Evolutionary conservation across 2,329 filamentous ascomycete genomes (phyloP).

Genomic region (Grosmannia serpens): DNA sequence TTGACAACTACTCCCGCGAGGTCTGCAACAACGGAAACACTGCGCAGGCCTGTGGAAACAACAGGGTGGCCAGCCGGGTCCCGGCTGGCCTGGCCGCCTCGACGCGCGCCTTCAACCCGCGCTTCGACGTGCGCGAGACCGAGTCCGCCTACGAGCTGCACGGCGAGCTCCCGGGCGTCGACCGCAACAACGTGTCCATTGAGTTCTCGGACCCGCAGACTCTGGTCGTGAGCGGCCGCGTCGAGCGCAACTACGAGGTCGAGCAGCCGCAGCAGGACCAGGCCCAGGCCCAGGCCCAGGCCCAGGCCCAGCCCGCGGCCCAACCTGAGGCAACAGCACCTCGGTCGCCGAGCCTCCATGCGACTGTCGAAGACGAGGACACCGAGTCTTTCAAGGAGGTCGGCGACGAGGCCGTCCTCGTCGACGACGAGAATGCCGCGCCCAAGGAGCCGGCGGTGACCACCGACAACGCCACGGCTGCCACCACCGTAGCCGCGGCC

Average conservation of each 20-base stretch:
- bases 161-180: constrained; percentile 67
- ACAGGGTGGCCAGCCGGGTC: constrained; percentile 15
- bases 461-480: background rate
- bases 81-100: constrained; percentile 21
- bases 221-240: constrained; percentile 56
- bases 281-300: constrained; percentile 8
- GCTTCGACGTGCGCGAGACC: constrained; percentile 68
- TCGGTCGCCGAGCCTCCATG: constrained; percentile 34
- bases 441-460: background rate
- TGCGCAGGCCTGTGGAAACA: constrained; percentile 7
- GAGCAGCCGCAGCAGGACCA: background rate
- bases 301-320: constrained; percentile 8
- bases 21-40: constrained; percentile 4
- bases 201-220: constrained; percentile 72
- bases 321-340: constrained; percentile 12
- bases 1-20: constrained; percentile 42
- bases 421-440: constrained; percentile 14
- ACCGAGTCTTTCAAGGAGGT: constrained; percentile 12
- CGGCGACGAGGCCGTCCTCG: constrained; percentile 15
- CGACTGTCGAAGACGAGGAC: constrained; percentile 55
- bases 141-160: constrained; percentile 61
- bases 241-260: constrained; percentile 47
- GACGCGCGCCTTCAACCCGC: constrained; percentile 49
- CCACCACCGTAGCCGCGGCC: constrained; percentile 8
- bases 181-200: constrained; percentile 62